phyloP scores from a whole-genome alignment of 176 grass and related monocot genomes.

The Poa annua region DNA sequence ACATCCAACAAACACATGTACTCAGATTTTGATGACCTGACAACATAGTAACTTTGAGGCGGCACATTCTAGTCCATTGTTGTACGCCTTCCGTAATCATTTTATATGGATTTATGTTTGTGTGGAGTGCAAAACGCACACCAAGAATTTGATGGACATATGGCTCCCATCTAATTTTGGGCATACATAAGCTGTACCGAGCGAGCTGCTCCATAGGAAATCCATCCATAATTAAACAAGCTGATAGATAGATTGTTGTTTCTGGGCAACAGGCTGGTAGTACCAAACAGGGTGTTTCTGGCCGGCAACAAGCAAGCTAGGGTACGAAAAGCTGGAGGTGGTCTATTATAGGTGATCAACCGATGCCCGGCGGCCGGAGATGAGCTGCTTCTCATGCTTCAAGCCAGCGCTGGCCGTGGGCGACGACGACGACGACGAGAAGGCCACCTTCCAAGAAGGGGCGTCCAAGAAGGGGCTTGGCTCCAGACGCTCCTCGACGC shows the following conservation, averaged over 20 bases:
- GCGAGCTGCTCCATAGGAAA: neutral
- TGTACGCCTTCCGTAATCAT: too few relatives aligned
- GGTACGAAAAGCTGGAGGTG: neutral
- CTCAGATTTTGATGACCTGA: neutral
- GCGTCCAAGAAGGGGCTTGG: constrained; percentile 24
- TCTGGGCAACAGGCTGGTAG: too few relatives aligned
- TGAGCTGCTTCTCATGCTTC: constrained; percentile 54
- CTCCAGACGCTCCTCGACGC: neutral
- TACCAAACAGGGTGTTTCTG: neutral
- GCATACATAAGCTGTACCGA: too few relatives aligned
- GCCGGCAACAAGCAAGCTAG: neutral
- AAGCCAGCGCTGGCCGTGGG: constrained; percentile 22
- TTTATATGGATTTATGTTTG: too few relatives aligned
- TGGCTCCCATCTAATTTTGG: neutral
- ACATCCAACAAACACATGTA: neutral
- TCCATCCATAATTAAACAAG: constrained; percentile 5
- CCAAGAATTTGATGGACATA: neutral
- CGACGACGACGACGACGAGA: neutral
- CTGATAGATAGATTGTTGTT: neutral
- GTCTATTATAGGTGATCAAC: neutral
- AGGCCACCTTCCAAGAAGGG: too few relatives aligned
- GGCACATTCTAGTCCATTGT: neutral
- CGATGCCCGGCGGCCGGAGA: constrained; percentile 4
- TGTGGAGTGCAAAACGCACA: neutral
- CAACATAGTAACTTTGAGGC: neutral